Percentiles rank a stretch among this genome's conserved stretches.
These are phyloP conservation scores for Phytophthora pseudosyringae DNA, from an alignment of 352 stramenopile species.

Conservation along the genomic window DNA sequence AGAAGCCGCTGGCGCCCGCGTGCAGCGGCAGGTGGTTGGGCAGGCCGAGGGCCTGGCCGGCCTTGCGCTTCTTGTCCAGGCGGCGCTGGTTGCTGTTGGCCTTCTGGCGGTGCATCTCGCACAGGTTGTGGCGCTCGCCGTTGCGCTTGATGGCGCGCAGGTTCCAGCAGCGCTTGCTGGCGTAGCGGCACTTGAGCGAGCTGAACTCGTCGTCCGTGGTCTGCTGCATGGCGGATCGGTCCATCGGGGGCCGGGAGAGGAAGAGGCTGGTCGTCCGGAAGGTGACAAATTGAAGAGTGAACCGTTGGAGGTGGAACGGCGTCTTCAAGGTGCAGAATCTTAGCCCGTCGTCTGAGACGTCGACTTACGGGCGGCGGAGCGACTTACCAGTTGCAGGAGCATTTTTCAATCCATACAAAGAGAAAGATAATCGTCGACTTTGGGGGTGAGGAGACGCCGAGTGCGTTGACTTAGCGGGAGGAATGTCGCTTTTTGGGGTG, in stretches of 20 bases:
- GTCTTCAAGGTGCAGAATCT: conserved; percentile 32
- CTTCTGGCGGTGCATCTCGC: conserved; percentile 84
- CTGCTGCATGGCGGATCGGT: conserved; percentile 14
- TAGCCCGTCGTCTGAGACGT: conserved; percentile 10
- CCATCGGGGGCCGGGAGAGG: not conserved
- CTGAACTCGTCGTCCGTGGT: conserved; percentile 44
- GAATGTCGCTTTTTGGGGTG: conserved; percentile 28
- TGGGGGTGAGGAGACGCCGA: conserved; percentile 1
- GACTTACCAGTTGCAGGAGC: conserved; percentile 3
- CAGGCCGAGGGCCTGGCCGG: conserved; percentile 46
- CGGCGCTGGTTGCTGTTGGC: conserved; percentile 87
- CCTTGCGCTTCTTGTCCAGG: conserved; percentile 79
- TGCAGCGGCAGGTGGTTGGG: conserved; percentile 34
- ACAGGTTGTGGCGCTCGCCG: conserved; percentile 84
- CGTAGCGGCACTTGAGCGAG: conserved; percentile 76
- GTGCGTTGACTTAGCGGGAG: conserved; percentile 20
- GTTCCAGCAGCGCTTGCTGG: conserved; percentile 86
- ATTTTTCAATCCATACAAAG: conserved; percentile 10
- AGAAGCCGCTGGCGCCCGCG: conserved; percentile 15
- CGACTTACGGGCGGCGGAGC: conserved; percentile 10
- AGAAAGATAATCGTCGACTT: conserved; percentile 18
- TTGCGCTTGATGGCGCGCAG: conserved; percentile 83
- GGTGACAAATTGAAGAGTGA: conserved; percentile 41
- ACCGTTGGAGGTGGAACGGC: conserved; percentile 1
- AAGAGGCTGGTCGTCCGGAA: conserved; percentile 11